Percentiles rank a stretch among this genome's conserved stretches.
These are phyloP conservation scores for Jimgerdemannia flammicorona DNA, from an alignment of 192 early-diverging fungal species.

Conservation along the genomic window DNA sequence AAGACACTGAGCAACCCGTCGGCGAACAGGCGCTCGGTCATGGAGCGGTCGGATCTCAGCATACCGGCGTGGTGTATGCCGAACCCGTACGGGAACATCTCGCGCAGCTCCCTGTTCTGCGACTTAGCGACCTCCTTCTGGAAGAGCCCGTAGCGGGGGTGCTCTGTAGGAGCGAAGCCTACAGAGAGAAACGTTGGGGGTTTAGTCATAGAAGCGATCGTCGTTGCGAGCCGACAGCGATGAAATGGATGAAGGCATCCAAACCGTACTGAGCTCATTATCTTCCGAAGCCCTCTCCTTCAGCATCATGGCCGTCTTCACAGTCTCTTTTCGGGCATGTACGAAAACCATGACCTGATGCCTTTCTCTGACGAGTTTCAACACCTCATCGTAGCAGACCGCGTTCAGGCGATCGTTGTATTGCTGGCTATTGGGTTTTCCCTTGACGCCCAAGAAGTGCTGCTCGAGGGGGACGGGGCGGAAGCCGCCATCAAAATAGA, in stretches of 20 bases:
- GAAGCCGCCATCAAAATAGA: conserved; percentile 95
- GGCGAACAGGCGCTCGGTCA: conserved; percentile 89
- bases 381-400: conserved; percentile 83
- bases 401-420: conserved; percentile 71
- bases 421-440: conserved; percentile 65
- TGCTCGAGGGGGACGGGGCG: conserved; percentile 95
- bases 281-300: conserved; percentile 68
- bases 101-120: conserved; percentile 80
- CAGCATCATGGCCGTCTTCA: conserved; percentile 85
- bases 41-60: conserved; percentile 79
- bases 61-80: conserved; percentile 98
- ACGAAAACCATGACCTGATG: conserved; percentile 99
- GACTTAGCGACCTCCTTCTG: conserved; percentile 67
- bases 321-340: conserved; percentile 96
- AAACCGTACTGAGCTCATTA: conserved; percentile 43
- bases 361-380: conserved; percentile 68
- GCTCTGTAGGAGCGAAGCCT: conserved; percentile 57
- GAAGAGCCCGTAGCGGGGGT: conserved; percentile 44
- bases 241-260: conserved; percentile 7
- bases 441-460: conserved; percentile 92
- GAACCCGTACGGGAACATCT: conserved; percentile 81
- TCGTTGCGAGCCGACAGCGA: too few species aligned
- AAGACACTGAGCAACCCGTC: conserved; percentile 77
- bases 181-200: conserved; percentile 18
- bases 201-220: background rate